Percentiles rank a stretch among this genome's conserved stretches.
These are phyloP conservation scores for Neopestalotiopsis sp. DNA, from an alignment of 2,329 filamentous ascomycete genomes.

Conservation along the genomic window DNA sequence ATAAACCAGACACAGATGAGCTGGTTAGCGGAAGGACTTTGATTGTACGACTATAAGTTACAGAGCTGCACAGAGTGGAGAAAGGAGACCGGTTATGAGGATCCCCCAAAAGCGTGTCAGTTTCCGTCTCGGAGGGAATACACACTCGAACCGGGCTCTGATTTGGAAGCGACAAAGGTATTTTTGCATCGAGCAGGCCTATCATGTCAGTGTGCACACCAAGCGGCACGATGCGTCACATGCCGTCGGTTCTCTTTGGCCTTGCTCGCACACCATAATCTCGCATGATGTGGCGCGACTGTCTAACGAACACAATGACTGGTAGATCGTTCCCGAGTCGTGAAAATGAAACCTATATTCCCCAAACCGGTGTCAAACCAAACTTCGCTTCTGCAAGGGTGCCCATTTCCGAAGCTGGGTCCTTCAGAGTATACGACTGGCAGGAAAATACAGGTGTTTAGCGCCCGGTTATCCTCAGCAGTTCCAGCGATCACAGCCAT, in stretches of 20 bases:
- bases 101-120: neutral
- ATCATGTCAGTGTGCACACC: neutral
- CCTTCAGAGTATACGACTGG: neutral
- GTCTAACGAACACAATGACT: neutral
- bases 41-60: neutral
- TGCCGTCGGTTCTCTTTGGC: neutral
- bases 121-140: neutral
- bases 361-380: neutral
- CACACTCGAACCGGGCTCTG: neutral
- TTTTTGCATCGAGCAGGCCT: neutral
- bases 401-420: neutral
- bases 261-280: neutral
- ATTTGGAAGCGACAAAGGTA: neutral
- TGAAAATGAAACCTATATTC: neutral
- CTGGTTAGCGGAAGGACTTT: neutral
- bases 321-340: neutral
- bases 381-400: neutral
- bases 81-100: neutral
- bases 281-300: neutral
- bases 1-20: neutral
- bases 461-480: no score
- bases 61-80: neutral
- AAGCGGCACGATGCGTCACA: neutral
- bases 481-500: no score
- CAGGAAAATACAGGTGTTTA: no score